Percentiles rank a stretch among this genome's conserved stretches.
These are phyloP conservation scores for Cystobasidium slooffiae DNA, from an alignment of 1,284 basidiomycete species.

Conservation along the genomic window DNA sequence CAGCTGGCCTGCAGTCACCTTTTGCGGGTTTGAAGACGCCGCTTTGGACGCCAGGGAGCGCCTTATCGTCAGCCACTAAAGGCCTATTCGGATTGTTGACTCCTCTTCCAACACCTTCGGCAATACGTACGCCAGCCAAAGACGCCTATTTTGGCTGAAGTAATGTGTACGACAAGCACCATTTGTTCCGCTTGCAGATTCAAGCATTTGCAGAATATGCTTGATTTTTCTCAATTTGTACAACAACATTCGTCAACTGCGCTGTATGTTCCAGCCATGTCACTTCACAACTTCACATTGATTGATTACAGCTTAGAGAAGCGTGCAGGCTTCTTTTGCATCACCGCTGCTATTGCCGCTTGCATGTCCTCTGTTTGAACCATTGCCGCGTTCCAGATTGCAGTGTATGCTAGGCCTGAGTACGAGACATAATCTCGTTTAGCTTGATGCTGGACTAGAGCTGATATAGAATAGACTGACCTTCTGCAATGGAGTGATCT, in stretches of 20 bases:
- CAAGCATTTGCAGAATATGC: no score
- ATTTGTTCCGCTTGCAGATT: background rate
- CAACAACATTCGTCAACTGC: background rate
- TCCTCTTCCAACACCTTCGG: background rate
- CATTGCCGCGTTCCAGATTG: slow-evolving; percentile 73
- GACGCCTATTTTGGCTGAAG: slow-evolving; percentile 27
- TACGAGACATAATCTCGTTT: background rate
- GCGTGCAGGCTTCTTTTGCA: slow-evolving; percentile 57
- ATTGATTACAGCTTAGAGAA: slow-evolving; percentile 54
- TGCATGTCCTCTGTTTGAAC: slow-evolving; percentile 67
- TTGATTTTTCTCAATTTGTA: background rate
- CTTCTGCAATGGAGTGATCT: slow-evolving; percentile 70
- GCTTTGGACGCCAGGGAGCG: slow-evolving; percentile 24
- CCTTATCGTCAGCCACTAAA: slow-evolving; percentile 2
- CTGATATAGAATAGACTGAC: slow-evolving; percentile 52
- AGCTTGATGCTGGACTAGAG: background rate
- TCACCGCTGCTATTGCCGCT: slow-evolving; percentile 58
- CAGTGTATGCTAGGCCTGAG: slow-evolving; percentile 68
- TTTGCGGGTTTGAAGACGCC: slow-evolving; percentile 34
- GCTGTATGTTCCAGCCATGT: no score
- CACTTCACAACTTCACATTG: background rate
- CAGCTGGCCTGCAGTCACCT: background rate
- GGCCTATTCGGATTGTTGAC: slow-evolving; percentile 31
- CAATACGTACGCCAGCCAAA: background rate
- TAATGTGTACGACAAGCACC: background rate